These are phyloP conservation scores for Phaeoacremonium minimum DNA, from an alignment of 2,329 filamentous ascomycete species.

Conservation along the genomic window DNA sequence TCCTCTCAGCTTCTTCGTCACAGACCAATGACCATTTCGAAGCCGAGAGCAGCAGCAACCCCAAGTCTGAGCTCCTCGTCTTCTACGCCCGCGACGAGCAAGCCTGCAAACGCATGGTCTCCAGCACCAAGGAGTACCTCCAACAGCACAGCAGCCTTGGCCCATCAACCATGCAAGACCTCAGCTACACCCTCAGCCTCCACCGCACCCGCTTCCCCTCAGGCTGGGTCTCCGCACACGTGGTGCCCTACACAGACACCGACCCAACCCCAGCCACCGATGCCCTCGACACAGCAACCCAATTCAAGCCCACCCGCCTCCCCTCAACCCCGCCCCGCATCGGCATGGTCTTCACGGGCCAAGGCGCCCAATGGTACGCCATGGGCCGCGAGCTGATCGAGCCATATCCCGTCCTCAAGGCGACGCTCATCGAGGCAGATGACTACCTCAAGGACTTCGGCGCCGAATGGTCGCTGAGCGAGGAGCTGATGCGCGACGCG, in stretches of 20 bases:
- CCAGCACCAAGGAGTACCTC: neutral
- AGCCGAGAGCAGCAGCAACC: neutral
- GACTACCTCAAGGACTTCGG: conserved; percentile 13
- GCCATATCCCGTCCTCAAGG: conserved; percentile 13
- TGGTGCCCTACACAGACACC: no score
- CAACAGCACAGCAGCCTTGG: neutral
- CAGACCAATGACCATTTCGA: conserved; percentile 1
- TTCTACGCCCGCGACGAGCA: conserved; percentile 2
- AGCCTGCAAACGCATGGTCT: neutral
- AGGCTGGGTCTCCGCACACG: no score
- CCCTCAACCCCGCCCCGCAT: conserved; percentile 2
- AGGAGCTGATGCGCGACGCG: conserved; percentile 17
- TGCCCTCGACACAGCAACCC: conserved; percentile 1
- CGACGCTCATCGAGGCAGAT: conserved; percentile 14
- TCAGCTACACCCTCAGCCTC: neutral
- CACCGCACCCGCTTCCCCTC: no score
- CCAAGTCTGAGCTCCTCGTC: conserved; percentile 1
- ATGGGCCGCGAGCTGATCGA: conserved; percentile 21
- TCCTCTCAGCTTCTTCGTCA: no score
- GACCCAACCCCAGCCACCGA: neutral
- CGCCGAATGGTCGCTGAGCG: conserved; percentile 18
- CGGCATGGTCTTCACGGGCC: conserved; percentile 25
- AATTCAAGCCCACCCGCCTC: neutral
- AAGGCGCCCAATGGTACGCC: conserved; percentile 25
- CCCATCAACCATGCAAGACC: conserved; percentile 1